A percentile compares a stretch with the other conserved stretches of the same genome.
Evolutionary conservation across 805 yeast genomes (phyloP).

Genomic region (Myxozyma geophila): DNA sequence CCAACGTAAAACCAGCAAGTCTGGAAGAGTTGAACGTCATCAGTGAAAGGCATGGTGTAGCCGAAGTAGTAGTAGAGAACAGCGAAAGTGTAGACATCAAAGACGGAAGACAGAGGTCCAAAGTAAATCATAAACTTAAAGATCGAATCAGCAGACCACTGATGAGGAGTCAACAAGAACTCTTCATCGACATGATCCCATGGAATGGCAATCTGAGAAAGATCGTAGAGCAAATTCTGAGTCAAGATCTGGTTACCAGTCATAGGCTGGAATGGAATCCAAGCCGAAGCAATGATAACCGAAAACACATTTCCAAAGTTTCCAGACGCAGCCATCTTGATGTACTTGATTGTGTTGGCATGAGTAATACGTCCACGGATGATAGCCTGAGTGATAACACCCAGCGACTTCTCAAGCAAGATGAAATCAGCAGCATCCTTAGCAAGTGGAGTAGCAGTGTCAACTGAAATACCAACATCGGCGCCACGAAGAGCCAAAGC

Average conservation of each 20-base stretch:
- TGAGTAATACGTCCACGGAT: conserved; percentile 55
- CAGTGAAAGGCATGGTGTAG: conserved; percentile 32
- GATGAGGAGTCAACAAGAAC: conserved; percentile 32
- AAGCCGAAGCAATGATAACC: conserved; percentile 50
- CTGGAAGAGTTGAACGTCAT: conserved; percentile 35
- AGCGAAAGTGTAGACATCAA: conserved; percentile 32
- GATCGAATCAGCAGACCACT: conserved; percentile 36
- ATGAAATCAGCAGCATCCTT: conserved; percentile 59
- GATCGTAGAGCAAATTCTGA: conserved; percentile 35
- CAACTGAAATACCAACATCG: conserved; percentile 61
- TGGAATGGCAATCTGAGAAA: conserved; percentile 37
- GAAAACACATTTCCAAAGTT: conserved; percentile 59
- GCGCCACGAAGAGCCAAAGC: conserved; percentile 59
- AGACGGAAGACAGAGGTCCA: conserved; percentile 35
- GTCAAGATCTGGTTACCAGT: conserved; percentile 37
- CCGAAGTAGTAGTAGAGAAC: conserved; percentile 33
- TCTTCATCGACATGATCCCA: conserved; percentile 37
- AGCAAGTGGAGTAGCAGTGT: conserved; percentile 61
- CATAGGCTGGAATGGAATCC: conserved; percentile 39
- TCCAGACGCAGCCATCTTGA: conserved; percentile 51
- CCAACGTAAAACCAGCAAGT: conserved; percentile 38
- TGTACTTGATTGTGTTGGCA: conserved; percentile 47
- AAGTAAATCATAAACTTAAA: conserved; percentile 34
- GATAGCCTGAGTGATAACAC: conserved; percentile 56
- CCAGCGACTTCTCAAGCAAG: conserved; percentile 54